Base-by-base conservation (phyloP, 1,284 basidiomycete genomes). In the Coniferiporia weirii region DNA sequence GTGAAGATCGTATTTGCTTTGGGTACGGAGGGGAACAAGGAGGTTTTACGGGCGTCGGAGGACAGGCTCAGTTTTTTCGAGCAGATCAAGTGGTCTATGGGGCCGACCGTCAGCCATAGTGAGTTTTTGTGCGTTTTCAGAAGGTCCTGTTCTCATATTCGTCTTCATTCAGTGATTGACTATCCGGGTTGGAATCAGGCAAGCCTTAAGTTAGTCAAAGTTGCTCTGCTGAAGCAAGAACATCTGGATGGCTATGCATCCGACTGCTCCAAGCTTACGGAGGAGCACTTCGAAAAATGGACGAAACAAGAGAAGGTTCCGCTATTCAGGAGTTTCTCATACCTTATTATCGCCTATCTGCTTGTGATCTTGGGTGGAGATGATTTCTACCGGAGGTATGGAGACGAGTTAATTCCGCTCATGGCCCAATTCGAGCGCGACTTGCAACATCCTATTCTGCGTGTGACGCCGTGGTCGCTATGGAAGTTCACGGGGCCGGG, bases 351-450 rank as follows among this genome's bases (percentile, higher is more conserved):
- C 36, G 22, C 59, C 8, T 52, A 47, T 48, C 19, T 61, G 17
- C 27, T 61, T 12, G 44, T 53, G 12, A 46, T 61, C 34, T 10
- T 61, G 8, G 43, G 46, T 15, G 59, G 59, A 35, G 54, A 57
- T n/a, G 59, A 57, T n/a, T 61, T 61, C 35, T 57, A 61, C 35
- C 44, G 50, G 17, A 56, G 46, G n/a, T 40, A 61, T 32, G 59
- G 59, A 17, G 49, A 61, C 15, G 59, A 61, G 45, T n/a, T 61
- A 19, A 40, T 57, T 38, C 59, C 59, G 10, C 32, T 47, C 15
- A 56, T 61, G 54, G 38, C 54, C 15, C 54, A 57, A 22, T 61
- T 61, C 49, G 59, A 61, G 34, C 48, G 59, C n/a, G 59, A 61
- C 40, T 34, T 61, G 12, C 55, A 61, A 27, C 22, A 57, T 53